Evolutionary conservation across 345 rosid genomes (phyloP).

Genomic region (Eucalyptus marginata): DNA sequence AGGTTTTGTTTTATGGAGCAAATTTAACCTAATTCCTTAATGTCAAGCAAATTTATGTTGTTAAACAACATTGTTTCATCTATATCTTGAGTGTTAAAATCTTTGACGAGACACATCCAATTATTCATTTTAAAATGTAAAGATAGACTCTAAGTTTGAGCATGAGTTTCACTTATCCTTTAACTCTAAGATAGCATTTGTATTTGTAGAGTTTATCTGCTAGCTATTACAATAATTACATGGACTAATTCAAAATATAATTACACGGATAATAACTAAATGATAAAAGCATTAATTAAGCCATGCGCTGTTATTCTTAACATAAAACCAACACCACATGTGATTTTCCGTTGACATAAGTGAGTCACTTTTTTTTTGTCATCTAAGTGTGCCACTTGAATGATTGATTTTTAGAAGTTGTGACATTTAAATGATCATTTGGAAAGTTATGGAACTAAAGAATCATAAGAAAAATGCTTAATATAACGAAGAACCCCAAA

Average conservation of each 20-base stretch:
- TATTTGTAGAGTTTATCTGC: too few species aligned
- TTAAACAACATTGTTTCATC: not conserved
- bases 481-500: too few species aligned
- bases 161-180: too few species aligned
- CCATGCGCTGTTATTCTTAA: too few species aligned
- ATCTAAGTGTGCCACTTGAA: not conserved
- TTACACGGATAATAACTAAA: too few species aligned
- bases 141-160: too few species aligned
- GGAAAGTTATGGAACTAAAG: not conserved
- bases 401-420: not conserved
- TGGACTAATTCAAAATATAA: too few species aligned
- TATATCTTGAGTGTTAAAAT: not conserved
- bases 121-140: not conserved
- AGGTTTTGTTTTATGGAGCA: not conserved
- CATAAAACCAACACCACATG: not conserved
- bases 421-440: not conserved
- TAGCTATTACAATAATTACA: too few species aligned
- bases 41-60: not conserved
- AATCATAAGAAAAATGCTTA: not conserved
- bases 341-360: not conserved
- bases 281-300: too few species aligned
- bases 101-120: not conserved
- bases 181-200: too few species aligned
- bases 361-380: not conserved
- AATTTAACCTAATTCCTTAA: not conserved